A percentile compares a stretch with the other conserved stretches of the same genome.
Conservation (phyloP, 371 early-diverging fungal genomes). For the Batrachochytrium dendrobatidis region DNA sequence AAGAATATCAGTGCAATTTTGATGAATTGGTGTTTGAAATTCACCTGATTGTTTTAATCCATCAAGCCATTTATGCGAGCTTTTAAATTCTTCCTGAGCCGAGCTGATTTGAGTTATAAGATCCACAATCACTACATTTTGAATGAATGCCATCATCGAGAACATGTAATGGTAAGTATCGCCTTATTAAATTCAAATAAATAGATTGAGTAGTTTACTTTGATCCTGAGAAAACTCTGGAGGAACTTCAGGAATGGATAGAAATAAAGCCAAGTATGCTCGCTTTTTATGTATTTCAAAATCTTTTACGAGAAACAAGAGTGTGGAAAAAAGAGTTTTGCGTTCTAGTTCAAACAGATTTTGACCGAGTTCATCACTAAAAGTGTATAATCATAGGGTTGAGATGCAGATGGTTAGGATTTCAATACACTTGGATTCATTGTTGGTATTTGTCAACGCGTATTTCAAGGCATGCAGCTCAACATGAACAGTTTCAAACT, state of each 20-base stretch:
- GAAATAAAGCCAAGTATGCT: slow-evolving; percentile 40
- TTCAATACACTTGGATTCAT: background rate
- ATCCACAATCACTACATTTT: slow-evolving; percentile 26
- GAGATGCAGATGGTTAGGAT: background rate
- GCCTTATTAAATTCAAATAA: too few species aligned
- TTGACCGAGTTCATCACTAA: slow-evolving; percentile 22
- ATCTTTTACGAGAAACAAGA: slow-evolving; percentile 41
- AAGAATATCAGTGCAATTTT: background rate
- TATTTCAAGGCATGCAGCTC: background rate
- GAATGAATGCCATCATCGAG: background rate
- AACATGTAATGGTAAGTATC: too few species aligned
- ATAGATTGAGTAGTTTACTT: slow-evolving; percentile 20
- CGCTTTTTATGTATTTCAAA: slow-evolving; percentile 36
- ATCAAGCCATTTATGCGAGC: slow-evolving; percentile 37
- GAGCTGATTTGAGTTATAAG: slow-evolving; percentile 32
- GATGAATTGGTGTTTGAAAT: background rate
- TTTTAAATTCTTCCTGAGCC: slow-evolving; percentile 38
- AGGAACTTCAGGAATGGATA: slow-evolving; percentile 37
- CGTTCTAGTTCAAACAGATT: slow-evolving; percentile 28
- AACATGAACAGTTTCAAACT: too few species aligned
- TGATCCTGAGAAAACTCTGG: slow-evolving; percentile 45
- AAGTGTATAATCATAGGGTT: too few species aligned
- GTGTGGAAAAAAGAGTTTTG: slow-evolving; percentile 25
- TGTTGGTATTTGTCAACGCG: background rate
- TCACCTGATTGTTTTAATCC: slow-evolving; percentile 29